phyloP scores from a whole-genome alignment of 352 stramenopile genomes.

The Globisporangium paddicum region DNA sequence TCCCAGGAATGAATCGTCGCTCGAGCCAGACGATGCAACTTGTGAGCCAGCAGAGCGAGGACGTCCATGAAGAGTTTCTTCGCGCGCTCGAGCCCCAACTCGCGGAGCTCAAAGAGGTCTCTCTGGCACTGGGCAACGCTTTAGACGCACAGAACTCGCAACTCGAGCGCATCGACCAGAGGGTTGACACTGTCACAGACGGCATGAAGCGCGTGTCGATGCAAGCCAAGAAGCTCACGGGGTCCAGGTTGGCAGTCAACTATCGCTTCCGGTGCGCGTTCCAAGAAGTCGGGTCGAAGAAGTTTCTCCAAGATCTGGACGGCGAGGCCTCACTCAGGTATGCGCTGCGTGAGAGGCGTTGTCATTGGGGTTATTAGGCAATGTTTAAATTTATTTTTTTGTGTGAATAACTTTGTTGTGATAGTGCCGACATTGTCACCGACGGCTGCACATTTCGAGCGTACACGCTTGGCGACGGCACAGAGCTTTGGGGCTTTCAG shows the following conservation, averaged over 20 bases:
- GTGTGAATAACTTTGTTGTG: background rate
- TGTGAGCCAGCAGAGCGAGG: constrained; percentile 6
- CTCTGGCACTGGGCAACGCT: constrained; percentile 49
- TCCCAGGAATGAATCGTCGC: background rate
- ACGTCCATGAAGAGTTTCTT: constrained; percentile 45
- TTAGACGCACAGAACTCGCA: constrained; percentile 62
- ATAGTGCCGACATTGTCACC: constrained; percentile 56
- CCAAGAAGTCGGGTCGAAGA: constrained; percentile 43
- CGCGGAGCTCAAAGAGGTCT: constrained; percentile 62
- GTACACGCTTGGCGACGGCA: constrained; percentile 72
- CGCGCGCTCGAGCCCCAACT: constrained; percentile 50
- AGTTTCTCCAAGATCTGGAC: constrained; percentile 54
- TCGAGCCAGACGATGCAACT: background rate
- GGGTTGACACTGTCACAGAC: constrained; percentile 59
- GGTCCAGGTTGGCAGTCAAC: constrained; percentile 25
- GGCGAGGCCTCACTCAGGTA: constrained; percentile 60
- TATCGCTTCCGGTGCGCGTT: constrained; percentile 73
- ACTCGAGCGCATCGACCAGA: constrained; percentile 52
- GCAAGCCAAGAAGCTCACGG: constrained; percentile 53
- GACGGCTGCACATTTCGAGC: constrained; percentile 67
- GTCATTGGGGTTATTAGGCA: background rate
- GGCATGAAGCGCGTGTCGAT: constrained; percentile 67
- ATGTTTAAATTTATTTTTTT: background rate
- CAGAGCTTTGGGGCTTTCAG: constrained; percentile 75
- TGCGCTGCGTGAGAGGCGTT: background rate